phyloP scores from a whole-genome alignment of 352 stramenopile genomes.

The Globisporangium ultimum region DNA sequence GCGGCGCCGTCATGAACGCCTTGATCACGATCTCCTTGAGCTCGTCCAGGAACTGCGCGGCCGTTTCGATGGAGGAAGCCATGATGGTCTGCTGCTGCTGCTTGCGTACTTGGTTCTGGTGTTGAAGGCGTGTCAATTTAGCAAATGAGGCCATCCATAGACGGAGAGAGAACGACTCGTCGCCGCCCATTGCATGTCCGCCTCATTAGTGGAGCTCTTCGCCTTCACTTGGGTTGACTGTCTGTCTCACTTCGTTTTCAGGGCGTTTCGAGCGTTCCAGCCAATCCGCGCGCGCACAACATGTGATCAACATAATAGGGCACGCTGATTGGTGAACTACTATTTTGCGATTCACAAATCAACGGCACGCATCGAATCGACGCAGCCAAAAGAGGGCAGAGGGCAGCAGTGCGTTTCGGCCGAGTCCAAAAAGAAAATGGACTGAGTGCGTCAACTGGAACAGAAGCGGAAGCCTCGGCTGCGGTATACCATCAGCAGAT shows the following conservation, averaged over 20 bases:
- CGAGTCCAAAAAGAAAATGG: neutral
- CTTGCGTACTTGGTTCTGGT: constrained; percentile 7
- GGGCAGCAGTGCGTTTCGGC: neutral
- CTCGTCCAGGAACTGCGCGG: constrained; percentile 41
- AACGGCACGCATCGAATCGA: neutral
- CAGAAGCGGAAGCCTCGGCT: no score
- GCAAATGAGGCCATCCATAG: constrained; percentile 6
- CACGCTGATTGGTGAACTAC: neutral
- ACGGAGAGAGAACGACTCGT: neutral
- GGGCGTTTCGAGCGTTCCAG: neutral
- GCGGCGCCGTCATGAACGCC: constrained; percentile 77
- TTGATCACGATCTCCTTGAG: constrained; percentile 49
- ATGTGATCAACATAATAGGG: neutral
- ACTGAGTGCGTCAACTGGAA: no score
- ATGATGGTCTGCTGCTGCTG: constrained; percentile 2
- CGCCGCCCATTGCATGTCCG: neutral
- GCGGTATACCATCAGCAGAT: no score
- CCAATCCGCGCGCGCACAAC: neutral
- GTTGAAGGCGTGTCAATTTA: constrained; percentile 5
- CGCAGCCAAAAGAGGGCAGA: neutral
- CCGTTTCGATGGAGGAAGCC: constrained; percentile 12
- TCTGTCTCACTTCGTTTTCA: constrained; percentile 4
- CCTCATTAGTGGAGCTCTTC: constrained; percentile 1
- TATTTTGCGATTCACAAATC: constrained; percentile 4
- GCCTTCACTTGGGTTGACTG: constrained; percentile 1